phyloP scores from a whole-genome alignment of 2,329 filamentous ascomycete genomes.

The Fusarium solani-melongenae region DNA sequence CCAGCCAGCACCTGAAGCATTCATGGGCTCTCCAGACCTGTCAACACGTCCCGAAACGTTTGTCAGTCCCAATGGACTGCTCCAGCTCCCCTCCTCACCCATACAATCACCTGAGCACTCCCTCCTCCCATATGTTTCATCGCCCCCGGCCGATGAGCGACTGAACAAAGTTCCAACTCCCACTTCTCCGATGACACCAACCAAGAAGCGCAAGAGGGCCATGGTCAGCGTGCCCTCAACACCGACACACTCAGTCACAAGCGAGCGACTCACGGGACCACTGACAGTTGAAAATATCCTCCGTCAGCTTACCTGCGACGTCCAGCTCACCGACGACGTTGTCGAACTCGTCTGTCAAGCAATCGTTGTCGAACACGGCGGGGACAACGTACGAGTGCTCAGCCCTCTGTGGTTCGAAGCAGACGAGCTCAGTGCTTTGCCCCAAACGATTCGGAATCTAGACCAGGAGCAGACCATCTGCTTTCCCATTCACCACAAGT shows the following conservation, averaged over 20 bases:
- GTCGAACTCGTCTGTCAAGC: not conserved
- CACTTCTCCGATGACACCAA: not conserved
- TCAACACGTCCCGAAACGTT: not conserved
- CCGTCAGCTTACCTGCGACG: not conserved
- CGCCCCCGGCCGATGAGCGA: not conserved
- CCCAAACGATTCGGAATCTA: not conserved
- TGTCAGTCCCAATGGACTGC: not conserved
- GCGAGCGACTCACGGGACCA: not conserved
- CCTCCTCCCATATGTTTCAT: not conserved
- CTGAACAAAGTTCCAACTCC: not conserved
- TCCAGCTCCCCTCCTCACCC: not conserved
- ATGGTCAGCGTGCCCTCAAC: not conserved
- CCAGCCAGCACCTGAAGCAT: not conserved
- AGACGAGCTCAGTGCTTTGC: not conserved
- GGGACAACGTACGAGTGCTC: not conserved
- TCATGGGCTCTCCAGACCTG: not conserved
- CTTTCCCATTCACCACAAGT: constrained; percentile 7
- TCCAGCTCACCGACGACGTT: not conserved
- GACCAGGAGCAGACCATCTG: not conserved
- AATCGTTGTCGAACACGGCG: not conserved
- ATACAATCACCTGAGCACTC: not conserved
- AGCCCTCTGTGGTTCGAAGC: constrained; percentile 16
- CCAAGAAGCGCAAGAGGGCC: constrained; percentile 12
- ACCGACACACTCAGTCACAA: not conserved
- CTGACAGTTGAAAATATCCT: not conserved